Evolutionary conservation across 305 asterid genomes (phyloP).

Genomic region (Nicotiana rustica): DNA sequence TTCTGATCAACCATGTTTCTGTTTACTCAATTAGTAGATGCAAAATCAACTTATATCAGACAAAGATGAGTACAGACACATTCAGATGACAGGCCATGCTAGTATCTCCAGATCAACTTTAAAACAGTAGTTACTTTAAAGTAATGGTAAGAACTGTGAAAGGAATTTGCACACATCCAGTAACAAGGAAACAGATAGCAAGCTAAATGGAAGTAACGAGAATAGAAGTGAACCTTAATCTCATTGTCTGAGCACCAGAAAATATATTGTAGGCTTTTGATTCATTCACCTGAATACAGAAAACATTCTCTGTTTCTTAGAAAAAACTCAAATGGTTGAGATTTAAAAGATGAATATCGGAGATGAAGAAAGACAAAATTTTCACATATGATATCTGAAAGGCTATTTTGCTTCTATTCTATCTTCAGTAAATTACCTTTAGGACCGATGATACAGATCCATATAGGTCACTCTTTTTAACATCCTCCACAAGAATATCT

Average conservation of each 20-base stretch:
- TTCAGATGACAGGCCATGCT: not conserved
- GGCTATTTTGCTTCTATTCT: constrained; percentile 1
- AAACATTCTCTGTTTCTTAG: constrained; percentile 19
- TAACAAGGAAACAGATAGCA: constrained; percentile 30
- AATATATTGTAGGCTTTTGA: constrained; percentile 69
- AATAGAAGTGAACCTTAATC: constrained; percentile 61
- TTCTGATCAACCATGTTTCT: not conserved
- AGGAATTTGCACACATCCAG: constrained; percentile 6
- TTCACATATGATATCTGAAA: constrained; percentile 14
- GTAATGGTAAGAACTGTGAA: constrained; percentile 21
- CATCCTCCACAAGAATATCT: constrained; percentile 87
- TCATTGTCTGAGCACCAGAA: constrained; percentile 66
- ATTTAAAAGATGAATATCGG: not conserved
- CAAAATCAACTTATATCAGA: not conserved
- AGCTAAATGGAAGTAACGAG: constrained; percentile 32
- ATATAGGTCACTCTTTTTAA: constrained; percentile 81
- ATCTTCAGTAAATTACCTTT: constrained; percentile 60
- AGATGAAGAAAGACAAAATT: not conserved
- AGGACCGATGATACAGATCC: constrained; percentile 90
- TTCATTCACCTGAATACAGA: constrained; percentile 71
- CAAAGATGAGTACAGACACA: not conserved
- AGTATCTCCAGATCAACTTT: not conserved
- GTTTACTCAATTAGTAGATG: constrained; percentile 12
- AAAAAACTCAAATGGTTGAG: constrained; percentile 23
- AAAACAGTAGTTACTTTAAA: not conserved